Percentiles rank a stretch among this genome's conserved stretches.
phyloP scores from a whole-genome alignment of 345 rosid species.

The Populus alba region DNA sequence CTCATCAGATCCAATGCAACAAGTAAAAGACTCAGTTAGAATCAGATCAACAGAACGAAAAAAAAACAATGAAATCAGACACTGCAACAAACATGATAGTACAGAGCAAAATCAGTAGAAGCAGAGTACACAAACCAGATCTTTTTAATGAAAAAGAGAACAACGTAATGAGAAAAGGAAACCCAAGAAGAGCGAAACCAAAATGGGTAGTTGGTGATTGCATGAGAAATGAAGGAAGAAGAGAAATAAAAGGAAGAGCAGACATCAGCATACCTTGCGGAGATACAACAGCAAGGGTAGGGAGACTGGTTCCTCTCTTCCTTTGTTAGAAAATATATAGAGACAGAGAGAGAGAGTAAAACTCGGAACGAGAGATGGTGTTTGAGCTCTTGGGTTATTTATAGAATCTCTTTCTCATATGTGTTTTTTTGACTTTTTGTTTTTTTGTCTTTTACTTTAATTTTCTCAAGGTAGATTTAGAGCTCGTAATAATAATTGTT shows the following conservation, averaged over 20 bases:
- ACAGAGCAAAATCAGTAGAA: background rate
- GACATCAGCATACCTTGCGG: slow-evolving; percentile 15
- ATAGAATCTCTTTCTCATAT: background rate
- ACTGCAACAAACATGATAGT: background rate
- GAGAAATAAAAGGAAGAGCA: background rate
- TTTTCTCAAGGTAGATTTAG: background rate
- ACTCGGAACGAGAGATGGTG: background rate
- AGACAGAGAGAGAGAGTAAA: background rate
- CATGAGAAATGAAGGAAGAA: background rate
- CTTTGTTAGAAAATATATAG: background rate
- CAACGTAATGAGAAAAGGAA: background rate
- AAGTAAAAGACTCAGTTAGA: background rate
- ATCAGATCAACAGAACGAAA: background rate
- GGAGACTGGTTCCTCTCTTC: slow-evolving; percentile 9
- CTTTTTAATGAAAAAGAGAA: background rate
- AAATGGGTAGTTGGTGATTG: background rate
- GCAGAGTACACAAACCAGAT: slow-evolving; percentile 4
- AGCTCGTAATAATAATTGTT: no score
- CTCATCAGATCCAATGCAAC: background rate
- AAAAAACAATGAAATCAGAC: background rate
- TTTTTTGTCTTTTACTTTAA: background rate
- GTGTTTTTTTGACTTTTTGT: background rate
- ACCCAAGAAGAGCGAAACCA: background rate
- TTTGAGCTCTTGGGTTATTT: background rate
- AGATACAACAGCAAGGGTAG: slow-evolving; percentile 5